Base-by-base conservation (phyloP, 495 filamentous ascomycete genomes). In the Tuber microsphaerosporum region DNA sequence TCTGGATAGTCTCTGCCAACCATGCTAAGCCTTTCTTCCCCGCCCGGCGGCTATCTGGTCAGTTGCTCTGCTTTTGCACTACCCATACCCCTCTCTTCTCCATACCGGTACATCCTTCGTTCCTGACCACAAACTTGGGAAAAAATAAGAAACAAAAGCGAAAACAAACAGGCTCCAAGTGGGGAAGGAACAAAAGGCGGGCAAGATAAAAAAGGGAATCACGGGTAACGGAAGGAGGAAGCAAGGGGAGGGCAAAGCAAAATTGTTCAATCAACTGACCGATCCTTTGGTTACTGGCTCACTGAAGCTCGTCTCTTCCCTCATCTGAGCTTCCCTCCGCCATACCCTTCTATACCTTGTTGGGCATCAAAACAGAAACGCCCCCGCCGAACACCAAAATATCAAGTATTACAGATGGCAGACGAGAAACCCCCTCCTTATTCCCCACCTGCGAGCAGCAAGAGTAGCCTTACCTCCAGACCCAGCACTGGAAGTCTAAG, bases 401-500 rank as follows among this genome's bases (percentile, higher is more conserved):
- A 74, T 43, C 74, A 34, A 41, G 69, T 69, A 17, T 71, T 34
- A 71, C 61, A 72, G 73, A 79, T 79, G 77, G 74, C 78, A 61
- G 77, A 80, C 34, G 73, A 75, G 45, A 65, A 65, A 19, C 26
- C 31, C 31, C 77, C 77, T 22, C 73, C 78, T 31, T 79, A 79
- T 76, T 73, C 79, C 34, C 76, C 78, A 20, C 76, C 76, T 19
- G 65, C 61, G 20, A 20, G 56, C 16, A 42, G 39, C 17, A 65
- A 69, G 41, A 73, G 72, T 44, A 74, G 74, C 34, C 79, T 81
- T 34, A 77, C 76, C 39, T 81, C 80, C 44, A 75, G 79, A 37
- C 73, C 80, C 17, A 81, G 80, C 69, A 81, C 74, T 46, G 80
- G 80, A 19, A 81, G 80, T 69, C 75, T 81, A 73, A 76, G 80